Percentiles rank a stretch among this genome's conserved stretches.
These are phyloP conservation scores for Pichia pseudocactophila DNA, from an alignment of 805 yeast species.

Conservation along the genomic window DNA sequence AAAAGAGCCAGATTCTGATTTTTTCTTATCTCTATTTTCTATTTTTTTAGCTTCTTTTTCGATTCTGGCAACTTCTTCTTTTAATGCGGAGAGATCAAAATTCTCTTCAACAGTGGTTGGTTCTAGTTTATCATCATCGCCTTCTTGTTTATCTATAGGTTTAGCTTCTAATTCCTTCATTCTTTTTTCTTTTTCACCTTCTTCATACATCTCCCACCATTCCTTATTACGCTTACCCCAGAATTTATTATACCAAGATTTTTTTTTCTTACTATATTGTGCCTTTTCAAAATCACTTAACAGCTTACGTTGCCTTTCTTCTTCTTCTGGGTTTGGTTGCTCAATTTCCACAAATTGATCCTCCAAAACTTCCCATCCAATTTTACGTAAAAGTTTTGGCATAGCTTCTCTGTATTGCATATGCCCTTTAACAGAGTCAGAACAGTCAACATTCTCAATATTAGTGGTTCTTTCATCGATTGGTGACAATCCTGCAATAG, in stretches of 20 bases:
- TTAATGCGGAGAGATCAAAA: constrained; percentile 39
- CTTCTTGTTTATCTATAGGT: constrained; percentile 6
- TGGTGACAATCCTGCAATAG: constrained; percentile 86
- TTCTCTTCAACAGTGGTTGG: constrained; percentile 19
- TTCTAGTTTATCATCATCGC: background rate
- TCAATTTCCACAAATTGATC: constrained; percentile 95
- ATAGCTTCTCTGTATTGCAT: constrained; percentile 95
- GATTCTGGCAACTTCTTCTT: constrained; percentile 36
- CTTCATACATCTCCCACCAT: constrained; percentile 50
- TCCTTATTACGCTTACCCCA: constrained; percentile 40
- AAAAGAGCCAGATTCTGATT: background rate
- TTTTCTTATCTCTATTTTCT: constrained; percentile 5
- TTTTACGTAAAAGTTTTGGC: constrained; percentile 62
- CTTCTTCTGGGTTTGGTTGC: constrained; percentile 86
- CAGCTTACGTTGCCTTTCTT: constrained; percentile 74
- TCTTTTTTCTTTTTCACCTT: constrained; percentile 27
- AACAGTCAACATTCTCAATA: constrained; percentile 80
- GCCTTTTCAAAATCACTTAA: constrained; percentile 65
- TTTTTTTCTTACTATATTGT: constrained; percentile 23
- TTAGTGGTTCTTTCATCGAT: constrained; percentile 36
- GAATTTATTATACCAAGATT: constrained; percentile 35
- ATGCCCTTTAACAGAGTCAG: constrained; percentile 85
- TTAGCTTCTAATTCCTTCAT: constrained; percentile 15
- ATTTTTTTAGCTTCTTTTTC: constrained; percentile 28
- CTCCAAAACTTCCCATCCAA: constrained; percentile 74